These are phyloP conservation scores for Ulmus americana DNA, from an alignment of 331 rosid genomes.

Conservation along the genomic window DNA sequence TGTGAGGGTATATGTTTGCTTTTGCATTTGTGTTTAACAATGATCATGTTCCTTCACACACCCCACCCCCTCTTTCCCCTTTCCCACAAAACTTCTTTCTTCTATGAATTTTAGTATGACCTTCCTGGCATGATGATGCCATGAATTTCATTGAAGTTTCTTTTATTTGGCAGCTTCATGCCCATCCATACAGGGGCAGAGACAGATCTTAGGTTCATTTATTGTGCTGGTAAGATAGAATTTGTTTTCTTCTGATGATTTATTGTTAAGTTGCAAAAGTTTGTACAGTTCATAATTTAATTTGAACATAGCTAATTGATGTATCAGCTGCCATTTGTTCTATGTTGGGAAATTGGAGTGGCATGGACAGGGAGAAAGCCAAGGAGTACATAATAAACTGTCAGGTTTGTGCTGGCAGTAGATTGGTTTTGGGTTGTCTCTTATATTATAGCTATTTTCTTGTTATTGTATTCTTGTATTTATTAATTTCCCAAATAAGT, in stretches of 20 bases:
- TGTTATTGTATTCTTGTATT: not conserved
- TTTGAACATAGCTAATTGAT: slow-evolving; percentile 27
- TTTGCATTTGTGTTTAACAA: not conserved
- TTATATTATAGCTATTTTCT: not conserved
- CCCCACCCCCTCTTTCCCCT: too few species aligned
- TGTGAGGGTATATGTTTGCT: not conserved
- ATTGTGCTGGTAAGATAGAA: slow-evolving; percentile 80
- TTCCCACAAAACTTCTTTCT: too few species aligned
- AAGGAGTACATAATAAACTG: slow-evolving; percentile 72
- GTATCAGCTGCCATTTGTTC: slow-evolving; percentile 72
- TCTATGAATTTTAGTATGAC: not conserved
- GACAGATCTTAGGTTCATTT: slow-evolving; percentile 79
- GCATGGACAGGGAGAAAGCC: slow-evolving; percentile 87
- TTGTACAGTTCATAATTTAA: slow-evolving; percentile 13
- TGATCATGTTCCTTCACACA: too few species aligned
- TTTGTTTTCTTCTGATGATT: not conserved
- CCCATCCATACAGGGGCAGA: slow-evolving; percentile 81
- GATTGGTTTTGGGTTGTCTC: not conserved
- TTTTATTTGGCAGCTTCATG: slow-evolving; percentile 57
- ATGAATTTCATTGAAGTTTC: slow-evolving; percentile 12
- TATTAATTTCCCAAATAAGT: slow-evolving; percentile 6
- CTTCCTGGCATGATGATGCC: slow-evolving; percentile 1
- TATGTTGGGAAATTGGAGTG: slow-evolving; percentile 84
- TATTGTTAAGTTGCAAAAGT: slow-evolving; percentile 13
- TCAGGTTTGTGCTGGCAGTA: slow-evolving; percentile 58